phyloP scores from a whole-genome alignment of 2,329 filamentous ascomycete genomes.

The Epichloe typhina region DNA sequence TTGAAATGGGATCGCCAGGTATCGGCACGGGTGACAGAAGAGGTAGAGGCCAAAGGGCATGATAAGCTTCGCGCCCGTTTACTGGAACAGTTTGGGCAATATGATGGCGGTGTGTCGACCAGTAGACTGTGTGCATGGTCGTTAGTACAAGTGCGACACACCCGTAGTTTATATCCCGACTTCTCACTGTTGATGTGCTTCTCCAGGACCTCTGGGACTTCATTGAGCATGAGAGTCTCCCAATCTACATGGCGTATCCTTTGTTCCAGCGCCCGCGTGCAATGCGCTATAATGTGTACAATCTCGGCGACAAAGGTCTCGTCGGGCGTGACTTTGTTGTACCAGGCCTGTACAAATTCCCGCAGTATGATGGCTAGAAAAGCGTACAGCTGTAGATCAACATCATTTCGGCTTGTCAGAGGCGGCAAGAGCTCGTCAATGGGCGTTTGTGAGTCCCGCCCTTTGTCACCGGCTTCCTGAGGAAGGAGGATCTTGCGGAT shows the following conservation, averaged over 20 bases:
- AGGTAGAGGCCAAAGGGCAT: slow-evolving; percentile 70
- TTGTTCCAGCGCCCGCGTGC: slow-evolving; percentile 77
- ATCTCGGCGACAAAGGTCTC: slow-evolving; percentile 79
- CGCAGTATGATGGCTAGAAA: slow-evolving; percentile 80
- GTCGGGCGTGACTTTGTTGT: slow-evolving; percentile 81
- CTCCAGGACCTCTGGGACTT: slow-evolving; percentile 71
- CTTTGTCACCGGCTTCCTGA: slow-evolving; percentile 50
- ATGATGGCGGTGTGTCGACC: slow-evolving; percentile 47
- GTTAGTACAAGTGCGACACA: neutral
- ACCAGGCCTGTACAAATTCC: slow-evolving; percentile 89
- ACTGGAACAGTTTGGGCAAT: slow-evolving; percentile 45
- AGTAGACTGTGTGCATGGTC: slow-evolving; percentile 47
- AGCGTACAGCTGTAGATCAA: slow-evolving; percentile 87
- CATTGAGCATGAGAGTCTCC: slow-evolving; percentile 71
- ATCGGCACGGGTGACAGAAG: slow-evolving; percentile 66
- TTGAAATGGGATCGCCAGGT: slow-evolving; percentile 33
- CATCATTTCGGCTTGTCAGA: slow-evolving; percentile 84
- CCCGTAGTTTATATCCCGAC: too few relatives aligned
- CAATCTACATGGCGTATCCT: slow-evolving; percentile 71
- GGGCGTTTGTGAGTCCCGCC: slow-evolving; percentile 33
- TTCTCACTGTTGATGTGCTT: slow-evolving; percentile 62
- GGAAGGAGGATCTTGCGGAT: slow-evolving; percentile 76
- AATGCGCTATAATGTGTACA: slow-evolving; percentile 83
- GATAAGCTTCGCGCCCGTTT: slow-evolving; percentile 60
- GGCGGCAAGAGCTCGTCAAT: slow-evolving; percentile 78